These are phyloP conservation scores for Pestalotiopsis sp. DNA, from an alignment of 2,329 filamentous ascomycete species.

Conservation along the genomic window DNA sequence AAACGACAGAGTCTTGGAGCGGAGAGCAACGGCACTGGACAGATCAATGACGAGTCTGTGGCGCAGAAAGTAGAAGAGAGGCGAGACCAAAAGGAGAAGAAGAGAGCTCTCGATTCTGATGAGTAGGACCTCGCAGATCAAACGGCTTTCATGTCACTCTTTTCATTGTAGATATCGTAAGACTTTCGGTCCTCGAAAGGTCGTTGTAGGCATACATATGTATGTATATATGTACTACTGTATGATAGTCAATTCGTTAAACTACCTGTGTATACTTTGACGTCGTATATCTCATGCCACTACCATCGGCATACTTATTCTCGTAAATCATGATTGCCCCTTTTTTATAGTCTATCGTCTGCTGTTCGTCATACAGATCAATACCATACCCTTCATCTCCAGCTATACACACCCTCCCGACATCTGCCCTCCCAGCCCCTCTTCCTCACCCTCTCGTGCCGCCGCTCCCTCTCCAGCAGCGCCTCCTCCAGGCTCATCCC, in stretches of 20 bases:
- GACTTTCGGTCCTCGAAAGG: background rate
- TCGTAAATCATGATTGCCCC: too few relatives aligned
- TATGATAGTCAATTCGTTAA: background rate
- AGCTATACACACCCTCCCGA: slow-evolving; percentile 40
- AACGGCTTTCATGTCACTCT: background rate
- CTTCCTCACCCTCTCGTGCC: slow-evolving; percentile 43
- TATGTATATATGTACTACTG: background rate
- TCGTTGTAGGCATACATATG: background rate
- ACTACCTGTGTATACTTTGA: background rate
- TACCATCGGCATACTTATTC: too few relatives aligned
- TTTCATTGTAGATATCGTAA: background rate
- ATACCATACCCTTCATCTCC: background rate
- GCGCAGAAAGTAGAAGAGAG: background rate
- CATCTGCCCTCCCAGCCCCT: slow-evolving; percentile 31
- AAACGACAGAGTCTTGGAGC: background rate
- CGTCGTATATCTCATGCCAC: too few relatives aligned
- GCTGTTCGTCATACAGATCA: background rate
- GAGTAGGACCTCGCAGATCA: background rate
- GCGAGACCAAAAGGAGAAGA: background rate
- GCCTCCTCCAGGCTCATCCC: slow-evolving; percentile 49
- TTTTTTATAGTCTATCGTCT: too few relatives aligned
- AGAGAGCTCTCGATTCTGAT: background rate
- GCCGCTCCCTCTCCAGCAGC: slow-evolving; percentile 39
- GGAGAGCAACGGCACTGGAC: background rate
- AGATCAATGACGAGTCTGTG: background rate